phyloP scores from a whole-genome alignment of 306 rosid genomes.

The Adenanthera pavonina region DNA sequence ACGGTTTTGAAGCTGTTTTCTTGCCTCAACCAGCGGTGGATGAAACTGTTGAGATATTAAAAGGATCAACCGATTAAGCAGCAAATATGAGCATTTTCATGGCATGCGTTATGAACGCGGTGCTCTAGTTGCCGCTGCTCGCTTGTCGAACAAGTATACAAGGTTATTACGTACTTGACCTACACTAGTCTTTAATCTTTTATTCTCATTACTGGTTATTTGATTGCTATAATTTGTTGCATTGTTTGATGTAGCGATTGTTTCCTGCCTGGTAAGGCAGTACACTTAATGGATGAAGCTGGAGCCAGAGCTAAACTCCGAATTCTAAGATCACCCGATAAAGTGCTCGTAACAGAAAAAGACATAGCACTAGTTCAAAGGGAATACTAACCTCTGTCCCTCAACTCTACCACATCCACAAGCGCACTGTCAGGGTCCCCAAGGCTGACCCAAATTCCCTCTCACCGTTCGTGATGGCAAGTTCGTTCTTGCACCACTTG shows the following conservation, averaged over 20 bases:
- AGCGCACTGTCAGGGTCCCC: background rate
- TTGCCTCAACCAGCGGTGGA: conserved; percentile 28
- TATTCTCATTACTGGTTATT: background rate
- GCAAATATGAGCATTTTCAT: conserved; percentile 23
- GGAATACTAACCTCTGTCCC: conserved; percentile 13
- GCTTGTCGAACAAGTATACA: conserved; percentile 26
- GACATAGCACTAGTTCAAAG: conserved; percentile 43
- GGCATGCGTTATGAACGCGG: background rate
- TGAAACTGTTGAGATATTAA: conserved; percentile 5
- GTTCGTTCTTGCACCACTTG: background rate
- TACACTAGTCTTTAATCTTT: background rate
- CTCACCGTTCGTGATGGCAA: background rate
- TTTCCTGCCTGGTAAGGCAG: conserved; percentile 40
- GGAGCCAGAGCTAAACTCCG: conserved; percentile 20
- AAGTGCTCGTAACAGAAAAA: conserved; percentile 11
- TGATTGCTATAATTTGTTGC: background rate
- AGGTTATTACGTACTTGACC: background rate
- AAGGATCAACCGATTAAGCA: background rate
- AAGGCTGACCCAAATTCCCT: background rate
- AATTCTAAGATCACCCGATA: background rate
- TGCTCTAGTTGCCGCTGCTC: conserved; percentile 31
- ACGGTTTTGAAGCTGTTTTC: conserved; percentile 3
- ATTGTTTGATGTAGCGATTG: conserved; percentile 8
- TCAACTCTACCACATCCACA: background rate
- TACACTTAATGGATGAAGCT: conserved; percentile 33